Evolutionary conservation across 2,329 filamentous ascomycete species (phyloP).

Genomic region (Botrytis aclada): DNA sequence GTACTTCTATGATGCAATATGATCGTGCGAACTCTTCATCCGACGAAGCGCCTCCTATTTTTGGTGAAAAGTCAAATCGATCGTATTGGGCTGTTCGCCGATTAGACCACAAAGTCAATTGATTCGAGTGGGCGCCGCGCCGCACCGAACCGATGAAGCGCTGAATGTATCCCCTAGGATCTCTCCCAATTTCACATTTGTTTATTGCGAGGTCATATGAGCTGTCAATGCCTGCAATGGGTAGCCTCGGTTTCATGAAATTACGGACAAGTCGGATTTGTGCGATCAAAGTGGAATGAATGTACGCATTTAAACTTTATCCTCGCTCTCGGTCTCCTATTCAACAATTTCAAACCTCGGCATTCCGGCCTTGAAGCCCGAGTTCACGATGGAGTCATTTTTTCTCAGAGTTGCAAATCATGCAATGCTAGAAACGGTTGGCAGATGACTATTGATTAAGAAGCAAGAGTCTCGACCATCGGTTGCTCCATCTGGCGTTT

Average conservation of each 20-base stretch:
- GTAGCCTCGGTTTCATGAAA: not conserved
- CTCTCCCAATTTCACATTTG: not conserved
- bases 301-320: not conserved
- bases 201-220: not conserved
- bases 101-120: not conserved
- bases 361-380: not conserved
- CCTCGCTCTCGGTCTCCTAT: not conserved
- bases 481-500: slow-evolving; percentile 2
- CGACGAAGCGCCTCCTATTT: not conserved
- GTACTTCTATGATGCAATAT: not conserved
- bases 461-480: not conserved
- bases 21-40: not conserved
- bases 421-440: not conserved
- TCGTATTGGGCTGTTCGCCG: not conserved
- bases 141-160: not conserved
- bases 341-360: not conserved
- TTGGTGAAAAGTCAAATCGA: not conserved
- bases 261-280: not conserved
- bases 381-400: not conserved
- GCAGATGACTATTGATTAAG: slow-evolving; percentile 7
- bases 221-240: not conserved
- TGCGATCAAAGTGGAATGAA: not conserved
- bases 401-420: not conserved
- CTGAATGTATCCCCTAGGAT: not conserved
- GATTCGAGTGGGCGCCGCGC: not conserved